These are phyloP conservation scores for Penicillium sp. DNA, from an alignment of 2,329 filamentous ascomycete genomes.

Conservation along the genomic window DNA sequence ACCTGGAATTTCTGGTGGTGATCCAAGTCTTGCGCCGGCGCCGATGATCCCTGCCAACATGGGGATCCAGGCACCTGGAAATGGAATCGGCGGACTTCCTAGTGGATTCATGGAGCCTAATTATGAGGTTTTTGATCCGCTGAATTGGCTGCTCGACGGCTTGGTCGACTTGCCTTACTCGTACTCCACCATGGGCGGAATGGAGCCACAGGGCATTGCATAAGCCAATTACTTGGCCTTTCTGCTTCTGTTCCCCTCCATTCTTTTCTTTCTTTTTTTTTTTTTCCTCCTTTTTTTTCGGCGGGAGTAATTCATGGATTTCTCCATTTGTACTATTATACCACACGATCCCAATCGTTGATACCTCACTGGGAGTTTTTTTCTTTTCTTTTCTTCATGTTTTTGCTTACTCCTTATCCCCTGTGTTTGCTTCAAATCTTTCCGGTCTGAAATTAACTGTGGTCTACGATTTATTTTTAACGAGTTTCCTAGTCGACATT, in stretches of 20 bases:
- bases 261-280: slow-evolving; percentile 1
- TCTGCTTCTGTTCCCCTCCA: slow-evolving; percentile 4
- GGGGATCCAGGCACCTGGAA: slow-evolving; percentile 31
- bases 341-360: slow-evolving; percentile 23
- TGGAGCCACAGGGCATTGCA: slow-evolving; percentile 48
- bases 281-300: not conserved
- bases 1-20: slow-evolving; percentile 40
- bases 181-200: slow-evolving; percentile 59
- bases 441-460: not conserved
- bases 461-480: not conserved
- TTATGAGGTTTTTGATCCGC: slow-evolving; percentile 88
- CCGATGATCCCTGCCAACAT: slow-evolving; percentile 38
- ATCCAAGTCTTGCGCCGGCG: slow-evolving; percentile 51
- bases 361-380: slow-evolving; percentile 23
- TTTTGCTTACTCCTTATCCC: not conserved
- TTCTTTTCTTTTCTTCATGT: slow-evolving; percentile 5
- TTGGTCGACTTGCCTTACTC: slow-evolving; percentile 78
- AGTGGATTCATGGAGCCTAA: slow-evolving; percentile 67
- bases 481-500: not conserved
- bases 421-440: slow-evolving; percentile 6
- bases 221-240: slow-evolving; percentile 17
- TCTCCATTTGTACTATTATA: slow-evolving; percentile 31
- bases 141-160: slow-evolving; percentile 92
- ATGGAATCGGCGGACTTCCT: slow-evolving; percentile 32
- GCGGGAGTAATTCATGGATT: slow-evolving; percentile 17